Percentiles rank a stretch among this genome's conserved stretches.
These are phyloP conservation scores for Phytopythium mirpurense DNA, from an alignment of 352 stramenopile genomes.

Conservation along the genomic window DNA sequence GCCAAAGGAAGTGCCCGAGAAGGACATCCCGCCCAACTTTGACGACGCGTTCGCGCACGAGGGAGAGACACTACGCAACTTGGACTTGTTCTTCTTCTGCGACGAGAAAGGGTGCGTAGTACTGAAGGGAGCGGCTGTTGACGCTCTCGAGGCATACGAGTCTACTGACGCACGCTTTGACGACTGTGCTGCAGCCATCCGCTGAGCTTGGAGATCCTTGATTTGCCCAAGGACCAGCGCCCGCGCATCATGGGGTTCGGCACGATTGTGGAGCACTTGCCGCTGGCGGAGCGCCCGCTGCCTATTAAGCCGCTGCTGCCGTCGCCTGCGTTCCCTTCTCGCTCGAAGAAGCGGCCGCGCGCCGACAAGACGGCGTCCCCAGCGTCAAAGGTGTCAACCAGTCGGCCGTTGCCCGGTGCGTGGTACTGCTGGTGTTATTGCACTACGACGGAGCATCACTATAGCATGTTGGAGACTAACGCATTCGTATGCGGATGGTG, in stretches of 20 bases:
- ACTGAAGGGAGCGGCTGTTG: not conserved
- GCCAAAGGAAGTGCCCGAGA: conserved; percentile 52
- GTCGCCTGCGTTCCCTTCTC: conserved; percentile 67
- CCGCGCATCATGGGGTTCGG: conserved; percentile 83
- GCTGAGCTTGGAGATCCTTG: conserved; percentile 77
- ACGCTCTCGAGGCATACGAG: not conserved
- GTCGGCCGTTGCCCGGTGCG: conserved; percentile 3
- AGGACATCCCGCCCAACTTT: conserved; percentile 55
- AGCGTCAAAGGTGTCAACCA: conserved; percentile 17
- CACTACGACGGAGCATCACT: not conserved
- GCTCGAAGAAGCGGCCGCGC: conserved; percentile 64
- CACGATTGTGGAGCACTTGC: conserved; percentile 72
- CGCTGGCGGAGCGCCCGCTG: conserved; percentile 46
- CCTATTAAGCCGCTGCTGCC: conserved; percentile 65
- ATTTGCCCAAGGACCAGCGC: conserved; percentile 65
- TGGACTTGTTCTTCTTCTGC: conserved; percentile 86
- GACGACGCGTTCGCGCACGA: conserved; percentile 64
- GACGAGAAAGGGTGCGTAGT: conserved; percentile 69
- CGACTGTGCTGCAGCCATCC: conserved; percentile 32
- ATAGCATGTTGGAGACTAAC: not conserved
- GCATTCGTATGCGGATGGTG: not conserved
- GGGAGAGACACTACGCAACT: conserved; percentile 60
- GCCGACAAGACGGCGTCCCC: conserved; percentile 31
- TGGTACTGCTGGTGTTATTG: not conserved
- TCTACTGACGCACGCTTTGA: not conserved